A percentile compares a stretch with the other conserved stretches of the same genome.
Evolutionary conservation across 345 rosid species (phyloP).

Genomic region (Microthlaspi erraticum): DNA sequence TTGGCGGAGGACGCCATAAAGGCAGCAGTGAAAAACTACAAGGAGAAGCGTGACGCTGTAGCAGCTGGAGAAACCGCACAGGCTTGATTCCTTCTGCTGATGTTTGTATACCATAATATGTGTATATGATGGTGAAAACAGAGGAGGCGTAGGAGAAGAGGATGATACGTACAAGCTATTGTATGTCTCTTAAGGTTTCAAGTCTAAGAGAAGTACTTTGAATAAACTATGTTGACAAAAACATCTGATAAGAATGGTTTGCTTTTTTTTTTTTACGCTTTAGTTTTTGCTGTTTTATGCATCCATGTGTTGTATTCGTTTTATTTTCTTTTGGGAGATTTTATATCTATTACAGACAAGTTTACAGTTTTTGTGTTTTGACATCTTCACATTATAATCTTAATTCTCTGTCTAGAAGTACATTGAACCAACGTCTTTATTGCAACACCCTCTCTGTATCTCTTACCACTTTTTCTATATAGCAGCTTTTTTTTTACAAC

Average conservation of each 20-base stretch:
- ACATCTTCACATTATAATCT: not conserved
- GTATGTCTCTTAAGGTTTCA: not conserved
- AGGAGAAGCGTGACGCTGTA: conserved; percentile 58
- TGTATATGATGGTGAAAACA: conserved; percentile 42
- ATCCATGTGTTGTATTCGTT: conserved; percentile 9
- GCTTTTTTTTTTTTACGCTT: conserved; percentile 1
- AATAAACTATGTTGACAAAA: conserved; percentile 36
- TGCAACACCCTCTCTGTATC: too few relatives aligned
- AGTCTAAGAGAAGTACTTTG: conserved; percentile 16
- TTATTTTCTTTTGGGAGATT: not conserved
- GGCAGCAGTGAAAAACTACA: conserved; percentile 93
- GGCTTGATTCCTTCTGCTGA: conserved; percentile 46
- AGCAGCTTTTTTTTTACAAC: too few relatives aligned
- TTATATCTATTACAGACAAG: not conserved
- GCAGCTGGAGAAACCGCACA: conserved; percentile 55
- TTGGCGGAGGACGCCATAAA: conserved; percentile 99
- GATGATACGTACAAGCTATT: conserved; percentile 3
- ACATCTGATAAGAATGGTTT: conserved; percentile 18
- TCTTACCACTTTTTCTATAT: too few relatives aligned
- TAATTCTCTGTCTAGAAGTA: too few relatives aligned
- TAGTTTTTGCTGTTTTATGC: not conserved
- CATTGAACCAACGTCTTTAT: too few relatives aligned
- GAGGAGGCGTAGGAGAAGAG: conserved; percentile 18
- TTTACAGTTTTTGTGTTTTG: conserved; percentile 5
- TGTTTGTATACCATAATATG: conserved; percentile 32